Conservation (phyloP, 1,139 yeast genomes). For the Geotrichum histeridarum region DNA sequence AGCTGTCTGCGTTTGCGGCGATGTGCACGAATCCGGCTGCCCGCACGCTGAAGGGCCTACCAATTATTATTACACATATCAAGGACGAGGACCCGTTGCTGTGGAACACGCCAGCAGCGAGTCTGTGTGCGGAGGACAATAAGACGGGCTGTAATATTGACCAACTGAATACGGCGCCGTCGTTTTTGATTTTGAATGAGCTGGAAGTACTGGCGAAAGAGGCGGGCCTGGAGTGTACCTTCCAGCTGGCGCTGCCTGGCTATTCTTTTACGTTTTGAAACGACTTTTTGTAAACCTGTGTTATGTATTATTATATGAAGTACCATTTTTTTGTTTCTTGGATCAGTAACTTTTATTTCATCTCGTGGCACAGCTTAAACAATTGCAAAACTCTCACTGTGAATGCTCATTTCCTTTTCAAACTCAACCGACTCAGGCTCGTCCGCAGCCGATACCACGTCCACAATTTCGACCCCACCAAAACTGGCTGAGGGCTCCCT, state of each 20-base stretch:
- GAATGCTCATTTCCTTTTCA: constrained; percentile 58
- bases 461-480: constrained; percentile 45
- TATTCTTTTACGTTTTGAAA: constrained; percentile 9
- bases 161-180: constrained; percentile 12
- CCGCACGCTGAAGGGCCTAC: constrained; percentile 42
- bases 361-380: constrained; percentile 28
- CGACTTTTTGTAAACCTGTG: background rate
- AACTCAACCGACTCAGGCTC: constrained; percentile 54
- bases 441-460: constrained; percentile 39
- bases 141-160: constrained; percentile 8
- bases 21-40: constrained; percentile 3
- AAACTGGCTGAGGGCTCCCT: constrained; percentile 37
- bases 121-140: constrained; percentile 3
- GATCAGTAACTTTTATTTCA: background rate
- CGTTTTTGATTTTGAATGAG: constrained; percentile 24
- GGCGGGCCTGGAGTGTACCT: constrained; percentile 25
- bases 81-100: constrained; percentile 44
- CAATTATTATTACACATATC: constrained; percentile 65
- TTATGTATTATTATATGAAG: background rate
- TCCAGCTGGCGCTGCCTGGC: constrained; percentile 29
- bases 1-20: constrained; percentile 38
- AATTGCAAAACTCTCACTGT: constrained; percentile 62
- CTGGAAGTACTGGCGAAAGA: constrained; percentile 22
- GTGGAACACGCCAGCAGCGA: constrained; percentile 16
- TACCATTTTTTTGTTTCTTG: background rate